phyloP scores from a whole-genome alignment of 2,329 filamentous ascomycete genomes.

The Stagonosporopsis rhizophila region DNA sequence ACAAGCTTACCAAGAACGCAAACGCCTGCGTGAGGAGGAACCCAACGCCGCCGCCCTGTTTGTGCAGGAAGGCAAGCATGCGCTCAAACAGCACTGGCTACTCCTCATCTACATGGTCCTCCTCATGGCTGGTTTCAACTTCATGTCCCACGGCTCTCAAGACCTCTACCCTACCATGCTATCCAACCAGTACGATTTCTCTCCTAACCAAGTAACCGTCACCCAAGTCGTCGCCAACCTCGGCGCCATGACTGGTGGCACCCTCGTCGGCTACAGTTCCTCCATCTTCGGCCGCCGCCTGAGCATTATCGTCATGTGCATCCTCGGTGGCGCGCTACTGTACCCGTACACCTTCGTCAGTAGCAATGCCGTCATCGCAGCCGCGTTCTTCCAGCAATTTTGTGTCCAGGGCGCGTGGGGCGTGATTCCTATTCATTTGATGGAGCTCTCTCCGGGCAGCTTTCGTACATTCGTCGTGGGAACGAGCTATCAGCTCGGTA shows the following conservation, averaged over 20 bases:
- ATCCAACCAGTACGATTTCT: conserved; percentile 65
- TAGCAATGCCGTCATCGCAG: conserved; percentile 71
- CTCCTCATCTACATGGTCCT: conserved; percentile 82
- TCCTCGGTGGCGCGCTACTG: conserved; percentile 75
- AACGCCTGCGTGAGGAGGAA: conserved; percentile 66
- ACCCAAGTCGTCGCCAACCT: conserved; percentile 60
- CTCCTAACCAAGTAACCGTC: conserved; percentile 55
- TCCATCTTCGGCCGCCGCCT: conserved; percentile 58
- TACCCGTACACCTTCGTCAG: conserved; percentile 82
- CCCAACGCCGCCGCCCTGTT: conserved; percentile 71
- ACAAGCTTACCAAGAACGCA: conserved; percentile 71
- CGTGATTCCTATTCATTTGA: conserved; percentile 70
- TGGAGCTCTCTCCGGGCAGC: conserved; percentile 75
- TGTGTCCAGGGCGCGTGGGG: conserved; percentile 55
- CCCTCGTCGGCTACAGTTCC: conserved; percentile 54
- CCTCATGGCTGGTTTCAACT: conserved; percentile 91
- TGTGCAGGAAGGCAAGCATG: conserved; percentile 77
- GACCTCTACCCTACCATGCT: conserved; percentile 69
- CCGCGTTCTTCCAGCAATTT: conserved; percentile 77
- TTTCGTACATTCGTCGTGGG: conserved; percentile 79
- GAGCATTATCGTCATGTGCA: conserved; percentile 57
- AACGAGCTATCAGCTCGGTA: conserved; percentile 78
- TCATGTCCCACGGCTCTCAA: conserved; percentile 82
- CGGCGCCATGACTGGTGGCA: conserved; percentile 58
- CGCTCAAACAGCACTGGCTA: conserved; percentile 80